Conservation (phyloP, 2,329 filamentous ascomycete genomes). For the Phaeophleospora eucalypticola region DNA sequence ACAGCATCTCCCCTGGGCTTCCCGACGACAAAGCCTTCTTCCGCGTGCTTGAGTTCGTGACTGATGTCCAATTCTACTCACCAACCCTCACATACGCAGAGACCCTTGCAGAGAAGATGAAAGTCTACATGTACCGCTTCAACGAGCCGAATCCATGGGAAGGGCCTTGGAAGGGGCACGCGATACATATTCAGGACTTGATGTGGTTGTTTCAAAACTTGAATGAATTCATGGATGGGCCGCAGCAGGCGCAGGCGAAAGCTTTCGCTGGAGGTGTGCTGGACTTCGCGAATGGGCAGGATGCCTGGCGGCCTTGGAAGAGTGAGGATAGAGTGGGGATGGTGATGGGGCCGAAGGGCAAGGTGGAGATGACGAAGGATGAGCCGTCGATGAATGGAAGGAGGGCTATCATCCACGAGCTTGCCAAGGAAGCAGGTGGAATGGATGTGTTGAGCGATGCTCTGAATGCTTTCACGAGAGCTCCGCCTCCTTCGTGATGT, state of each 20-base stretch:
- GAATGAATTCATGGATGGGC: constrained; percentile 35
- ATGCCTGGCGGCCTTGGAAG: constrained; percentile 4
- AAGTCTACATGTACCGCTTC: constrained; percentile 42
- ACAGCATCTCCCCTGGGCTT: constrained; percentile 36
- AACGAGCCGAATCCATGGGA: constrained; percentile 48
- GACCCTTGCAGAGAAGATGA: constrained; percentile 7
- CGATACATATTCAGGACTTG: constrained; percentile 45
- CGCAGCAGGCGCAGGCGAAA: constrained; percentile 32
- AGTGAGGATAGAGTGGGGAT: constrained; percentile 1
- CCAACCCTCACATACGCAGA: constrained; percentile 41
- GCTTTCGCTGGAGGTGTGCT: constrained; percentile 38
- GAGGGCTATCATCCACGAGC: constrained; percentile 3
- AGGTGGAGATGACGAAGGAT: constrained; percentile 3
- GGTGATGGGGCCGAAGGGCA: constrained; percentile 6
- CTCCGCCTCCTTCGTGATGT: neutral
- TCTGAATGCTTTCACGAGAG: constrained; percentile 7
- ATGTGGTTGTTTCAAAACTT: constrained; percentile 47
- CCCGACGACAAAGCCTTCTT: constrained; percentile 44
- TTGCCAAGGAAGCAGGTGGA: constrained; percentile 40
- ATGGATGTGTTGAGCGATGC: constrained; percentile 12
- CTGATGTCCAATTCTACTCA: constrained; percentile 47
- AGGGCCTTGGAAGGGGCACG: constrained; percentile 37
- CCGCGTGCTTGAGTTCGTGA: constrained; percentile 41
- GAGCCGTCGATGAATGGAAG: constrained; percentile 23
- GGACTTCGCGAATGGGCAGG: constrained; percentile 37